Conservation (phyloP, 2,329 filamentous ascomycete genomes). For the Cladosporium colombiae region DNA sequence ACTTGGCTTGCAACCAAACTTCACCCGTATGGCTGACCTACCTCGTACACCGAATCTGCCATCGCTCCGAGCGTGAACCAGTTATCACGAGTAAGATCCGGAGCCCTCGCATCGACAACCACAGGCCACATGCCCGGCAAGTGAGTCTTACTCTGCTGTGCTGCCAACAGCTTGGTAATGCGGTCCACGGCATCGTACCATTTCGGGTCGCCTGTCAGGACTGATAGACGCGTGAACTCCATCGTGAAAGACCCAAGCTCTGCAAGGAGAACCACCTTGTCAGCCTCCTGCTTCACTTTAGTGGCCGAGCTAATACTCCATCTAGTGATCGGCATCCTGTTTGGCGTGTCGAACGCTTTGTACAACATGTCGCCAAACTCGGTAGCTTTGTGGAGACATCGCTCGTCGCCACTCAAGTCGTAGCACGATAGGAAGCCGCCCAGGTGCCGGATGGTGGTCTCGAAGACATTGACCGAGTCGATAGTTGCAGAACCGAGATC, state of each 20-base stretch:
- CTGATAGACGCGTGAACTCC: conserved; percentile 51
- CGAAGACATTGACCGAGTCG: conserved; percentile 50
- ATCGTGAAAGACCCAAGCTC: conserved; percentile 51
- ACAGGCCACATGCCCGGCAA: conserved; percentile 53
- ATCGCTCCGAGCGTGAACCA: conserved; percentile 41
- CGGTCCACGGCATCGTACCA: conserved; percentile 50
- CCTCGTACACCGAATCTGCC: conserved; percentile 41
- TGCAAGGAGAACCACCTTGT: conserved; percentile 45
- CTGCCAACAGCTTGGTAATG: conserved; percentile 45
- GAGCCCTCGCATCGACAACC: conserved; percentile 43
- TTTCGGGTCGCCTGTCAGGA: conserved; percentile 47
- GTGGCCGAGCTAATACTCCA: conserved; percentile 46
- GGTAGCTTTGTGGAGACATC: conserved; percentile 39
- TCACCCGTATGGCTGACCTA: background rate
- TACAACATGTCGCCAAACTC: conserved; percentile 48
- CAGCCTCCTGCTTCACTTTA: conserved; percentile 42
- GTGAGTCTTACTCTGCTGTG: conserved; percentile 45
- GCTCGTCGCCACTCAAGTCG: conserved; percentile 39
- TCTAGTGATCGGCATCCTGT: conserved; percentile 48
- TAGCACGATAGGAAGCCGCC: conserved; percentile 41
- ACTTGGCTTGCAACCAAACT: background rate
- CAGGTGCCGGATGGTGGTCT: conserved; percentile 50
- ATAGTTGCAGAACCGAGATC: conserved; percentile 44
- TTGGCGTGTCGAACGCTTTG: conserved; percentile 50
- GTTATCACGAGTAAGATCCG: conserved; percentile 45